Evolutionary conservation across 2,329 filamentous ascomycete genomes (phyloP), one percentile per base, ranked within the genome.

Genomic region (Neospermospora avenae): DNA sequence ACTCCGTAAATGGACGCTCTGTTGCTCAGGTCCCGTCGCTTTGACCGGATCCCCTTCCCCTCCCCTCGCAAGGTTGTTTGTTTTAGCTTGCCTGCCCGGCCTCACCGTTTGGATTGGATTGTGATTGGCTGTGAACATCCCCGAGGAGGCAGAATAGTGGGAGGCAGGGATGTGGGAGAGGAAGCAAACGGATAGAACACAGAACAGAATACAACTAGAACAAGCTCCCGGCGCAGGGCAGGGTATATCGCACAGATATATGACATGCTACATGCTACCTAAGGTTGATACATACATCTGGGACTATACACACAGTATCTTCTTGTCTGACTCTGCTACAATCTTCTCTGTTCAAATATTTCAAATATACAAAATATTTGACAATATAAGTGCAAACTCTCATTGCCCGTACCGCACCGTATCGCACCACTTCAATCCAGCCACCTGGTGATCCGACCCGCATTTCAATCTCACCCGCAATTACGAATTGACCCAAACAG

Each of bases 401-500:
- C n/a, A n/a, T n/a, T n/a, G n/a, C n/a, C n/a, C n/a, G n/a, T n/a
- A n/a, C n/a, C n/a, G n/a, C n/a, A n/a, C n/a, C n/a, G n/a, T n/a
- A n/a, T n/a, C n/a, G n/a, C n/a, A n/a, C 11, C 14, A 14, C 44
- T 11, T 25, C 20, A 54, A 20, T 34, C 35, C 13, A 42, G 18
- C 22, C 22, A 54, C n/a, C 37, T 31, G 35, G 35, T 34, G 51
- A 41, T 44, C 35, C 37, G 34, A 34, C 34, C 34, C 45, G n/a
- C 53, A 45, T 46, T 25, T 37, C 54, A 42, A 34, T 22, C 42
- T 46, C 53, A 45, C 39, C 31, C 39, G 52, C 25, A 35, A 54
- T 54, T 55, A 25, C 34, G 46, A 53, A 46, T 37, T 14, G 31
- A 59, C 58, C 55, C 61, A 59, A 60, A 44, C 45, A 53, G 63